These are phyloP conservation scores for Neurospora pannonica DNA, from an alignment of 495 filamentous ascomycete species.

Conservation along the genomic window DNA sequence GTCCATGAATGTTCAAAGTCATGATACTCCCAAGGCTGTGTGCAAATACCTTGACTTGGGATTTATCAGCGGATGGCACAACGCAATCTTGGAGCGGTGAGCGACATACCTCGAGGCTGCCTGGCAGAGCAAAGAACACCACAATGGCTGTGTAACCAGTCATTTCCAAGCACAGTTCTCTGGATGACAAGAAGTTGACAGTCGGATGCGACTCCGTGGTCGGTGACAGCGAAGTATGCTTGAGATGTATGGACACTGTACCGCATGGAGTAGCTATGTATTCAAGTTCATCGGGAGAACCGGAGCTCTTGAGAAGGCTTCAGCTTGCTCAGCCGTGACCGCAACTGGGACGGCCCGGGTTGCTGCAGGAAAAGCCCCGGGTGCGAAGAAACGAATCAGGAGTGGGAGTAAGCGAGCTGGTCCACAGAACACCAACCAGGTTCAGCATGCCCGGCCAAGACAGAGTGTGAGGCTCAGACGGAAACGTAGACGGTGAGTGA, in stretches of 20 bases:
- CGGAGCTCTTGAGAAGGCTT: neutral
- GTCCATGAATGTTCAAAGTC: neutral
- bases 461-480: neutral
- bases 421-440: neutral
- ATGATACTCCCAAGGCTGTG: neutral
- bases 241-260: neutral
- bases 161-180: neutral
- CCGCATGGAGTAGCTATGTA: neutral
- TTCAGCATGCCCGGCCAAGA: neutral
- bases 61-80: neutral
- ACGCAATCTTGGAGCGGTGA: neutral
- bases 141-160: neutral
- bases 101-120: neutral
- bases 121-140: neutral
- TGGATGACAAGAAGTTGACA: neutral
- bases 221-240: neutral
- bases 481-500: neutral
- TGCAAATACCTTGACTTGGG: neutral
- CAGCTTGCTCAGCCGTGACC: neutral
- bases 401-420: slow-evolving; percentile 19
- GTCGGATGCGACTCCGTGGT: neutral
- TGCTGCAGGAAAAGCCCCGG: neutral
- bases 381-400: slow-evolving; percentile 20
- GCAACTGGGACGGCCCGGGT: neutral
- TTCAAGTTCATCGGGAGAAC: neutral